Percentiles rank a stretch among this genome's conserved stretches.
Conservation (phyloP, 345 rosid genomes). For the Eucalyptus urophylla region DNA sequence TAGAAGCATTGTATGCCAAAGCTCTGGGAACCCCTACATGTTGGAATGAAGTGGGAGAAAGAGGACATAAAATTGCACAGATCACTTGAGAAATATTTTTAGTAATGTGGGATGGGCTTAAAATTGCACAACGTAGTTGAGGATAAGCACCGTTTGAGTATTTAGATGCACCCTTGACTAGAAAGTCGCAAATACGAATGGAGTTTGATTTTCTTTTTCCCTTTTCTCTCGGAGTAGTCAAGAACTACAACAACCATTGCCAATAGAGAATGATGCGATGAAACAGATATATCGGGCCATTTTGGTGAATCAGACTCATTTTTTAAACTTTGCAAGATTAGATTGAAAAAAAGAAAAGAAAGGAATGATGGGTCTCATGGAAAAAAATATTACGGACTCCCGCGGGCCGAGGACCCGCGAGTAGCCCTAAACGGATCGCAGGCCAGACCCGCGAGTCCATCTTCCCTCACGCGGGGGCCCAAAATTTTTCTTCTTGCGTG, state of each 20-base stretch:
- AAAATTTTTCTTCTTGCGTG: too few species aligned
- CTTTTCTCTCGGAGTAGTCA: not conserved
- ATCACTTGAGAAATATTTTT: too few species aligned
- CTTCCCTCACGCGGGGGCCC: too few species aligned
- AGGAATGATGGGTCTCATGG: too few species aligned
- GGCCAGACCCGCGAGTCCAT: too few species aligned
- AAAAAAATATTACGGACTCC: too few species aligned
- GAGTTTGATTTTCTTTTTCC: not conserved
- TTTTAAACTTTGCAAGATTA: not conserved
- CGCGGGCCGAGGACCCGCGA: too few species aligned
- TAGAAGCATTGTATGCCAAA: too few species aligned
- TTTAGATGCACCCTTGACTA: not conserved
- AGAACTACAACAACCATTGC: slow-evolving; percentile 61
- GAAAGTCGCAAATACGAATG: not conserved
- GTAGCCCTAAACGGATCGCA: too few species aligned
- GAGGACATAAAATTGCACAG: too few species aligned
- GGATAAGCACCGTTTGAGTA: not conserved
- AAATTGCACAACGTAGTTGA: not conserved
- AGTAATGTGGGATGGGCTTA: not conserved
- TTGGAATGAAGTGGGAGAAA: too few species aligned
- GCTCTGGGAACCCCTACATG: too few species aligned
- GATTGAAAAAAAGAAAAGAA: not conserved
- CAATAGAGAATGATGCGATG: slow-evolving; percentile 62
- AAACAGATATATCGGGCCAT: slow-evolving; percentile 17
- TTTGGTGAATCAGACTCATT: not conserved